Base-by-base conservation (phyloP, 768 basidiomycete genomes). In the Boletus subcaerulescens region DNA sequence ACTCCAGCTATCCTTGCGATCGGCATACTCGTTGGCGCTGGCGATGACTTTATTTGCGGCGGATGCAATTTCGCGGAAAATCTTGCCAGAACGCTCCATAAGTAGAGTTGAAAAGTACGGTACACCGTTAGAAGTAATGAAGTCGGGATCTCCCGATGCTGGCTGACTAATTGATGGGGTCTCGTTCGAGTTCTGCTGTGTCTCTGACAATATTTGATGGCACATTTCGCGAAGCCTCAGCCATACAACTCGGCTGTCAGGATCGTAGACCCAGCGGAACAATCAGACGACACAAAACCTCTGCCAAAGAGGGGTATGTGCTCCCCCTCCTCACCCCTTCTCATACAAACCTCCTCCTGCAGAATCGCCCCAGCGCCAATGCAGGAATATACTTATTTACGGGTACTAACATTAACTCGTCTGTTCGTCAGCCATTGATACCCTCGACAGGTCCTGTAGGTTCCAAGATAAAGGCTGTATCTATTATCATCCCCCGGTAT, bases 361-460 rank as follows among this genome's bases (percentile, higher is more conserved):
- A 89, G 87, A 90, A 73, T 77, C 82, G 44, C 78, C 81, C 14
- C 85, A 86, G 69, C 82, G 87, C 50, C 88, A 93, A 65, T 97
- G 93, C 73, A 85, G 90, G 66, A 96, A 97, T 76, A 84, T 94
- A 48, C 76, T 89, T 69, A 94, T 96, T 59, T 89, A 94, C 67
- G 93, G 94, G 93, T 94, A 73, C 60, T 70, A 4, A 33, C 13
- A 33, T 14, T 4, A 11, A 4, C 60, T 36, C 5, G 1, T 35
- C 6, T 20, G 8, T 32, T 8, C 4, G 56, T 29, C 40, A 14
- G 14, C 18, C 31, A 29, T 35, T 61, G 15, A 58, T 47, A n/a
- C 17, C 0, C 46, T 18, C 18, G 26, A 9, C 53, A 93, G 92
- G 40, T 85, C 79, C 53, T 95, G 93, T 76, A 87, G 89, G 74